Evolutionary conservation across 176 grass and related monocot species (phyloP), one percentile per base, ranked within the genome.

Genomic region (Hordeum marinum): DNA sequence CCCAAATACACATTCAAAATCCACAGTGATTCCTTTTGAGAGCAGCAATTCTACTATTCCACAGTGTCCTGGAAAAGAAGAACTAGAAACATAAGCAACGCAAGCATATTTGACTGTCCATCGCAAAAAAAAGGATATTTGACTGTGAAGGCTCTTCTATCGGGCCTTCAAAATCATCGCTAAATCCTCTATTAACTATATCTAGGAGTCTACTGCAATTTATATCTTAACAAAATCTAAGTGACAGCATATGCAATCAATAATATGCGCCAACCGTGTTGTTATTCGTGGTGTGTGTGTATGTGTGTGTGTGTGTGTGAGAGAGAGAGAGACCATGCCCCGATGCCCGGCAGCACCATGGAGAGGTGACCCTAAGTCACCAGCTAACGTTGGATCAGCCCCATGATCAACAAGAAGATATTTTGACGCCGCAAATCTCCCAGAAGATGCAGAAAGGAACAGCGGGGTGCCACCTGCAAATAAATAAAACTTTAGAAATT

Each of bases 21-120:
- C 55, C 54, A 78, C 55, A 24, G 17, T 12, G 60, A 25, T 25
- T 61, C 76, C 76, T 37, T 55, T 61, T 40, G 34, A 78, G 24
- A 78, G 76, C 54, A 78, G 76, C 76, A 77, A 60, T 15, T 77
- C 75, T 78, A 42, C 57, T 78, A 78, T 62, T 78, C 40, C 76
- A 5, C 59, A 5, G 11, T 77, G 36, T 62, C 55, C 55, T 78
- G 76, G 34, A 40, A 41, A 60, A 77, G 20, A 58, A 77, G 13
- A n/a, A 60, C 59, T 59, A 55, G 37, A 23, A 67, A 71, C 40
- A 25, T n/a, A 45, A 71, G 68, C 23, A 71, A 25, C 11, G 24
- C 11, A 71, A 71, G 40, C n/a, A 42, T 23, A 29, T 29, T 29
- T 29, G 42, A 71, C 21, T 39, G 37, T 72, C n/a, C n/a, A n/a